Conservation (phyloP, 257 asterid species). For the Coffea eugenioides region DNA sequence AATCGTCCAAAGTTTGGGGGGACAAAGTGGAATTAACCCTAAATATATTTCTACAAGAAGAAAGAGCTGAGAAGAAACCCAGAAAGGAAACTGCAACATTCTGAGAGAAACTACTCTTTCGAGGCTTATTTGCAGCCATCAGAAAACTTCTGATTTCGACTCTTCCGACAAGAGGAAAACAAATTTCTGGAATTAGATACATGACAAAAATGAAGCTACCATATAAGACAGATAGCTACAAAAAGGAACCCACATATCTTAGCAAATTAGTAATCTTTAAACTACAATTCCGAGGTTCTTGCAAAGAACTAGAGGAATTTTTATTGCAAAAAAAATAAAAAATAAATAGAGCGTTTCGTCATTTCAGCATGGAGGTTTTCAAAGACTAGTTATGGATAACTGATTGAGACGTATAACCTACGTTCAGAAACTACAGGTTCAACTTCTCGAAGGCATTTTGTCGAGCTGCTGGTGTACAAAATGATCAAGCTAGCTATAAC, state of each 20-base stretch:
- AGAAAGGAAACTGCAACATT: conserved; percentile 34
- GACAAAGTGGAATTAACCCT: too few relatives aligned
- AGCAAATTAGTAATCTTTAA: too few relatives aligned
- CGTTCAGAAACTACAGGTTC: background rate
- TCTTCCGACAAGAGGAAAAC: conserved; percentile 18
- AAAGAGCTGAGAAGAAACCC: too few relatives aligned
- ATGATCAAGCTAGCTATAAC: background rate
- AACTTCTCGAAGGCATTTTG: conserved; percentile 21
- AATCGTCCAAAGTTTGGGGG: too few relatives aligned
- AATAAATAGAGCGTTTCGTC: background rate
- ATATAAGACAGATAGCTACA: background rate
- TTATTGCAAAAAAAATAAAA: background rate
- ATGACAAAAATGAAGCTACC: background rate
- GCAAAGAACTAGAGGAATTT: too few relatives aligned
- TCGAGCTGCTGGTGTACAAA: conserved; percentile 33
- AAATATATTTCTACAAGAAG: too few relatives aligned
- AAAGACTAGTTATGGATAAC: background rate
- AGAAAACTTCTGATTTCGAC: conserved; percentile 8
- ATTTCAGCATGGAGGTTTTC: background rate
- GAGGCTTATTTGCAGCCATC: conserved; percentile 75
- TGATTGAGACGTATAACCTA: background rate
- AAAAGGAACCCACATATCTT: too few relatives aligned
- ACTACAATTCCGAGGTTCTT: background rate
- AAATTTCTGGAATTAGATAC: background rate
- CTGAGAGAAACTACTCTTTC: conserved; percentile 75